Evolutionary conservation across 371 early-diverging fungal species (phyloP), one percentile per base, ranked within the genome.

Genomic region (Gilbertella persicaria): DNA sequence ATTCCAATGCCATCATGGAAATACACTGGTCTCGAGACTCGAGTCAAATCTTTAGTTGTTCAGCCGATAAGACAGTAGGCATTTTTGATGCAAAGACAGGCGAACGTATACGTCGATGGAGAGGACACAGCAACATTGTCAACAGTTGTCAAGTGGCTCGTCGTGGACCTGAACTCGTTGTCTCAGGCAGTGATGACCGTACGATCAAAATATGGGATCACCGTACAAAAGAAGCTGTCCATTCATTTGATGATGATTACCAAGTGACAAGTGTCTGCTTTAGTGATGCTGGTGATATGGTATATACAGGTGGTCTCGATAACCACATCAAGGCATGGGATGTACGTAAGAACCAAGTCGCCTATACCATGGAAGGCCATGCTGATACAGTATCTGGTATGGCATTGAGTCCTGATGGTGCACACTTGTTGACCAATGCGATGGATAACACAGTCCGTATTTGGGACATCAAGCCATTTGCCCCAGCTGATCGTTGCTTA

Each of bases 391-490:
- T 98, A 43, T 80, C 94, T n/a, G 96, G 98, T 1, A 62, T 98
- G 29, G 57, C 86, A 10, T 55, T 96, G 17, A 88, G 89, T 23
- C 93, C 94, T 2, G 91, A 93, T 60, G 95, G 97, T 10, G 82
- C 80, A 29, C 73, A 79, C 43, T 71, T 97, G 26, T 67, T 95
- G 25, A 89, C 92, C 16, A 91, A 93, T 53, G 80, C 90, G 1
- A 90, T 96, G 90, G 98, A 98, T 74, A 95, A 93, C 63, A 93
- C 93, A 17, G 93, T 94, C n/a, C 83, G 94, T 30, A 84, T 93
- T 33, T 97, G 97, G 96, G 95, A 97, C 67, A 84, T 95, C 20
- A 92, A 92, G 30, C 96, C 96, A 8, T 96, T 93, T 61, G 87
- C 88, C 4, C 71, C 86, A 14, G 75, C 62, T 4, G 83, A 83